Percentiles rank a stretch among this genome's conserved stretches.
These are phyloP conservation scores for Pichia sporocuriosa DNA, from an alignment of 805 yeast genomes.

Conservation along the genomic window DNA sequence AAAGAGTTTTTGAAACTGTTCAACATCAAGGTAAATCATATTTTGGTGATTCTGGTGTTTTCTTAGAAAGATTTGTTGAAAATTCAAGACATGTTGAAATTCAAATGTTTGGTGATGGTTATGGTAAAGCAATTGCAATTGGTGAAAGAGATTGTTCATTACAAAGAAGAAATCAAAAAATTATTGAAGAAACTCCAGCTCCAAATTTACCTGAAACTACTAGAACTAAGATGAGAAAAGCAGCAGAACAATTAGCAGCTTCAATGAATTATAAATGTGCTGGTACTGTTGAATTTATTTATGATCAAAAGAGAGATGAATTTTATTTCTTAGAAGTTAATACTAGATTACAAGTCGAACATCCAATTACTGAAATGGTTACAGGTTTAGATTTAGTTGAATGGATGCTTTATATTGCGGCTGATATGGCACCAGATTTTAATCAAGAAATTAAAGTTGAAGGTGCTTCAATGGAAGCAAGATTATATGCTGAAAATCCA, in stretches of 20 bases:
- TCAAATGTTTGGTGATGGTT: slow-evolving; percentile 95
- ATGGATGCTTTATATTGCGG: slow-evolving; percentile 94
- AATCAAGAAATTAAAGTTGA: slow-evolving; percentile 47
- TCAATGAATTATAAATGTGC: slow-evolving; percentile 90
- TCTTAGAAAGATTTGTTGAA: slow-evolving; percentile 89
- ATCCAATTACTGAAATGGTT: slow-evolving; percentile 92
- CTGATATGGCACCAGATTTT: slow-evolving; percentile 81
- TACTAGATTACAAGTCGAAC: slow-evolving; percentile 96
- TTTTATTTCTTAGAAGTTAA: slow-evolving; percentile 95
- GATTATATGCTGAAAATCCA: slow-evolving; percentile 95
- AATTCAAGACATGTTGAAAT: slow-evolving; percentile 95
- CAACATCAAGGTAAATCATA: slow-evolving; percentile 90
- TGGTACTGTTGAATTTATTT: slow-evolving; percentile 95
- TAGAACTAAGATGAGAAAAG: slow-evolving; percentile 64
- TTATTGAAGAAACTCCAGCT: slow-evolving; percentile 97
- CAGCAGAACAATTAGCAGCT: slow-evolving; percentile 79
- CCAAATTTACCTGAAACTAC: slow-evolving; percentile 84
- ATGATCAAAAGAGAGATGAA: slow-evolving; percentile 78
- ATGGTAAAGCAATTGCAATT: slow-evolving; percentile 84
- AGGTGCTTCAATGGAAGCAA: slow-evolving; percentile 96
- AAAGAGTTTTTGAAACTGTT: slow-evolving; percentile 80
- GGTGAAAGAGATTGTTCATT: slow-evolving; percentile 98
- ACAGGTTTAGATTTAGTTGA: slow-evolving; percentile 94
- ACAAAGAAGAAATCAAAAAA: slow-evolving; percentile 94
- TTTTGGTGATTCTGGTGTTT: slow-evolving; percentile 94